Percentiles rank a stretch among this genome's conserved stretches.
phyloP scores from a whole-genome alignment of 192 early-diverging fungal genomes.

The Spinellus fusiger region DNA sequence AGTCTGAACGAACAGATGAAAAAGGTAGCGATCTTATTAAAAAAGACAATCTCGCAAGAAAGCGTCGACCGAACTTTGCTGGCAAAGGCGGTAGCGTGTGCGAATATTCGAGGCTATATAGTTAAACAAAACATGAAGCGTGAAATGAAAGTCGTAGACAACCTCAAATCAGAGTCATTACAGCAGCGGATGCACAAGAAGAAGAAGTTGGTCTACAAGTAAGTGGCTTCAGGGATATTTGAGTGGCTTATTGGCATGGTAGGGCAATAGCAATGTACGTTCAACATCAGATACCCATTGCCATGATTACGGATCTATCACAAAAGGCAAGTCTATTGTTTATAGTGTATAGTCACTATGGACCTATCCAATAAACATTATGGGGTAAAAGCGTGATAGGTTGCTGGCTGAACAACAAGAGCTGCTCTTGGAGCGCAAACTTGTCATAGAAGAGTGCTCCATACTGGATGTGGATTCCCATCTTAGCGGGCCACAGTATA shows the following conservation, averaged over 20 bases:
- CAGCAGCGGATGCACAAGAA: slow-evolving; percentile 16
- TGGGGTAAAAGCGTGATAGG: slow-evolving; percentile 1
- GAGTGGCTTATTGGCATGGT: background rate
- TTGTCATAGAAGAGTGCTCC: background rate
- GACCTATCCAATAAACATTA: background rate
- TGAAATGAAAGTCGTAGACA: too few relatives aligned
- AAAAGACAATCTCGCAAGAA: background rate
- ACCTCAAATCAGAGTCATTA: slow-evolving; percentile 4
- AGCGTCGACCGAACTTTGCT: slow-evolving; percentile 6
- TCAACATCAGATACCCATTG: background rate
- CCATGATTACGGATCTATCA: background rate
- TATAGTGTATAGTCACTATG: background rate
- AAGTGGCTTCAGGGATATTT: background rate
- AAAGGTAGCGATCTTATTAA: background rate
- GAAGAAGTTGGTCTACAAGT: slow-evolving; percentile 4
- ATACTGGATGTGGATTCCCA: background rate
- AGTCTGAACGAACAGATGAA: slow-evolving; percentile 3
- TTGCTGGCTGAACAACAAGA: slow-evolving; percentile 14
- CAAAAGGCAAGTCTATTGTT: slow-evolving; percentile 12
- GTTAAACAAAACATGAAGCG: slow-evolving; percentile 1
- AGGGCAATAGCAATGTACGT: background rate
- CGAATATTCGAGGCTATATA: slow-evolving; percentile 9
- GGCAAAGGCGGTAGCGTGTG: slow-evolving; percentile 9
- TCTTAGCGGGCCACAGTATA: slow-evolving; percentile 15
- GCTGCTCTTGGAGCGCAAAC: slow-evolving; percentile 14